These are phyloP conservation scores for Smittium culicis DNA, from an alignment of 371 early-diverging fungal genomes.

Conservation along the genomic window DNA sequence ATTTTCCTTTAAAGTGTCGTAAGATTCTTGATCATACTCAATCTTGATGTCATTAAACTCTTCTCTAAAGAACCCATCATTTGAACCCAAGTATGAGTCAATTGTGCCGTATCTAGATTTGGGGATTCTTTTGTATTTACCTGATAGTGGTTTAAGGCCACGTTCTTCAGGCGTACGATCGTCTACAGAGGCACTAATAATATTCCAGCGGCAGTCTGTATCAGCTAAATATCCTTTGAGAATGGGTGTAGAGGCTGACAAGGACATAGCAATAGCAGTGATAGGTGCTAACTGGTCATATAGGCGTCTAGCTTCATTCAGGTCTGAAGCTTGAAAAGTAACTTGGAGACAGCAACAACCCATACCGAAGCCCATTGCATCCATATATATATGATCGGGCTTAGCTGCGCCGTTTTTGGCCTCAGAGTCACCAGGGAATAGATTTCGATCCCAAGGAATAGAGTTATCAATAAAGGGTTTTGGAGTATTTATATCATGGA, in stretches of 20 bases:
- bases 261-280: constrained; percentile 88
- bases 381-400: constrained; percentile 93
- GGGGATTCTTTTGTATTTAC: constrained; percentile 59
- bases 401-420: constrained; percentile 61
- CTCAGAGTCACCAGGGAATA: constrained; percentile 29
- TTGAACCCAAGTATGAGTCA: constrained; percentile 74
- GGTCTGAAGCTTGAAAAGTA: constrained; percentile 95
- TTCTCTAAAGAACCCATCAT: constrained; percentile 53
- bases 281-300: constrained; percentile 94
- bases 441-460: constrained; percentile 41
- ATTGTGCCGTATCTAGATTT: constrained; percentile 97
- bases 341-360: constrained; percentile 98
- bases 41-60: constrained; percentile 91
- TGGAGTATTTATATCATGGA: constrained; percentile 57
- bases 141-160: constrained; percentile 53
- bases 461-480: constrained; percentile 80
- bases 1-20: constrained; percentile 45
- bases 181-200: constrained; percentile 89
- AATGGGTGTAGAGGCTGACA: constrained; percentile 91
- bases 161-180: constrained; percentile 92
- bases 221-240: constrained; percentile 91
- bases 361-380: constrained; percentile 99
- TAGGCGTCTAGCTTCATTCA: constrained; percentile 81
- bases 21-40: constrained; percentile 63
- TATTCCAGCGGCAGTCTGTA: constrained; percentile 97